Evolutionary conservation across 495 filamentous ascomycete genomes (phyloP).

Genomic region (Jackrogersella minutella): DNA sequence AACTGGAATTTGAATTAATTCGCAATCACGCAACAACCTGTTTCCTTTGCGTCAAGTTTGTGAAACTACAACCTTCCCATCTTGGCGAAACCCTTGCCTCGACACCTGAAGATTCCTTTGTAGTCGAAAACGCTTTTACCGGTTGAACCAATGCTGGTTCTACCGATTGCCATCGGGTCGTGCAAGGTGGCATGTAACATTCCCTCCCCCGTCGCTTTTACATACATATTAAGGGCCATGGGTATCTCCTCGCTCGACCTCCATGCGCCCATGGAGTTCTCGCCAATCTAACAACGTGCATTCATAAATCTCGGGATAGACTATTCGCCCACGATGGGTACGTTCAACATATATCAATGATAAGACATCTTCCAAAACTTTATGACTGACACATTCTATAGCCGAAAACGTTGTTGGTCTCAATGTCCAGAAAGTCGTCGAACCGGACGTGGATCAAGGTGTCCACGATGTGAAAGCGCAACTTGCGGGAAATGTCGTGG

Average conservation of each 20-base stretch:
- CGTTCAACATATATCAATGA: background rate
- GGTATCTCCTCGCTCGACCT: background rate
- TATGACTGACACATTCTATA: background rate
- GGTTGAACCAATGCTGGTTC: background rate
- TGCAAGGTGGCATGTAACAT: background rate
- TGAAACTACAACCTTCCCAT: conserved; percentile 9
- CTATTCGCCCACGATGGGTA: conserved; percentile 26
- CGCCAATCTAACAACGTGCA: background rate
- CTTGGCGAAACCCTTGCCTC: background rate
- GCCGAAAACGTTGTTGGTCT: conserved; percentile 40
- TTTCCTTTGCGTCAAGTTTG: background rate
- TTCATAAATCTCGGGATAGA: background rate
- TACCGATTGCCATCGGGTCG: background rate
- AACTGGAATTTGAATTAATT: background rate
- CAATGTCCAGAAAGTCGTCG: conserved; percentile 25
- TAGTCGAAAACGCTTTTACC: background rate
- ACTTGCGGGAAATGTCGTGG: background rate
- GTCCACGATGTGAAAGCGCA: conserved; percentile 4
- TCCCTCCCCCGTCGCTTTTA: background rate
- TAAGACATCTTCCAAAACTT: background rate
- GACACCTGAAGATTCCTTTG: background rate
- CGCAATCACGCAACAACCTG: background rate
- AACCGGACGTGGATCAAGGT: conserved; percentile 20
- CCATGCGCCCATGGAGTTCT: background rate
- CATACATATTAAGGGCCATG: background rate